Percentiles rank a stretch among this genome's conserved stretches.
Evolutionary conservation across 306 rosid species (phyloP).

Genomic region (Medicago ruthenica): DNA sequence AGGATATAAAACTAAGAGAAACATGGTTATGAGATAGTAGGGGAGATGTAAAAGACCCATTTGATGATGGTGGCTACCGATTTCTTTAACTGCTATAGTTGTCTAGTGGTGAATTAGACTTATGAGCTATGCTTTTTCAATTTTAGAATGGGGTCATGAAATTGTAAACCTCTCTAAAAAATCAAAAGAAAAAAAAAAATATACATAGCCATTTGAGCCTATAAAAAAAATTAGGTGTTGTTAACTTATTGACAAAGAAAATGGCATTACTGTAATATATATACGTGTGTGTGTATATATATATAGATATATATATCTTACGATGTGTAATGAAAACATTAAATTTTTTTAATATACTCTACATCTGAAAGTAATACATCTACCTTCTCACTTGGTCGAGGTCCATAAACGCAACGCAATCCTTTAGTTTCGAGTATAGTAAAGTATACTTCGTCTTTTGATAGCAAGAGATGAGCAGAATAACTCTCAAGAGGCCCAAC

Average conservation of each 20-base stretch:
- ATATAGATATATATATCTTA: too few relatives aligned
- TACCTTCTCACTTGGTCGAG: constrained; percentile 88
- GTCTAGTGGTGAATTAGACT: not conserved
- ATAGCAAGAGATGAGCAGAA: constrained; percentile 84
- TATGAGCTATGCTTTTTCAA: not conserved
- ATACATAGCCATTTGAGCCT: too few relatives aligned
- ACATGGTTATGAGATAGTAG: not conserved
- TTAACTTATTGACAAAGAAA: too few relatives aligned
- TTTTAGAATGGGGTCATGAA: not conserved
- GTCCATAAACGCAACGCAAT: constrained; percentile 71
- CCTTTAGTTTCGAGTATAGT: constrained; percentile 81
- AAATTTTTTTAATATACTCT: constrained; percentile 8
- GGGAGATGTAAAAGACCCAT: not conserved
- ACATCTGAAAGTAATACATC: constrained; percentile 35
- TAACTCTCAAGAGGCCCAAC: constrained; percentile 88
- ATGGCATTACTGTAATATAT: too few relatives aligned
- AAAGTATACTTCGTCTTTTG: constrained; percentile 90
- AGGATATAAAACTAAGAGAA: not conserved
- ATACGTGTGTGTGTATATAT: too few relatives aligned
- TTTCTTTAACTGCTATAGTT: not conserved
- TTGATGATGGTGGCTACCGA: constrained; percentile 2
- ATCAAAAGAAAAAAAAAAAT: too few relatives aligned
- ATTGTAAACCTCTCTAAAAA: too few relatives aligned
- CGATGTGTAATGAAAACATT: not conserved
- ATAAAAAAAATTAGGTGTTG: too few relatives aligned